phyloP scores from a whole-genome alignment of 1,284 basidiomycete species.

The Moniliophthora roreri region DNA sequence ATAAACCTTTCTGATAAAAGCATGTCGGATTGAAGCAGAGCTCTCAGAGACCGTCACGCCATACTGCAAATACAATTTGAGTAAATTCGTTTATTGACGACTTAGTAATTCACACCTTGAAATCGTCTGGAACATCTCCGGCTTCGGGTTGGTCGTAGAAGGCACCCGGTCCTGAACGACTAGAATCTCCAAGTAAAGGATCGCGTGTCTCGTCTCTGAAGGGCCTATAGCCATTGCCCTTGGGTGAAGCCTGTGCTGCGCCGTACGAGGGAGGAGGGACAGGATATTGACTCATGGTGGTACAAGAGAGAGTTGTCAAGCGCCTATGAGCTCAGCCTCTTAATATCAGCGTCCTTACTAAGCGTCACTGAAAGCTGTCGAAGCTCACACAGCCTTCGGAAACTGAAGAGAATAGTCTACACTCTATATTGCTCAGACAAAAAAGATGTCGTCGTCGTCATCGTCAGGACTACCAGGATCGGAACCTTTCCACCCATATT shows the following conservation, averaged over 20 bases:
- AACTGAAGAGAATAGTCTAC: too few species aligned
- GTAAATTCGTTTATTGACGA: neutral
- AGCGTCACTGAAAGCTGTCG: too few species aligned
- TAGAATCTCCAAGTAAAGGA: slow-evolving; percentile 50
- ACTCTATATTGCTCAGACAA: too few species aligned
- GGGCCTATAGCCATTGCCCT: slow-evolving; percentile 24
- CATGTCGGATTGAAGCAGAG: slow-evolving; percentile 66
- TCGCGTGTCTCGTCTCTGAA: slow-evolving; percentile 35
- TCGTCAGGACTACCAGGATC: neutral
- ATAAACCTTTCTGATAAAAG: slow-evolving; percentile 82
- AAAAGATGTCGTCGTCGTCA: neutral
- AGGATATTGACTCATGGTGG: slow-evolving; percentile 49
- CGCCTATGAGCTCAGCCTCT: neutral
- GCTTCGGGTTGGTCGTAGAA: slow-evolving; percentile 69
- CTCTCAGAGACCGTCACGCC: slow-evolving; percentile 77
- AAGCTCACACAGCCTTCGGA: too few species aligned
- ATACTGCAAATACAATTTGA: slow-evolving; percentile 47
- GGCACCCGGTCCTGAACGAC: slow-evolving; percentile 43
- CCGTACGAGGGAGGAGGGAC: slow-evolving; percentile 57
- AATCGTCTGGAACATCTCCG: slow-evolving; percentile 79
- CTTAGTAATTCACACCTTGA: slow-evolving; percentile 56
- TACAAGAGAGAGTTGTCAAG: slow-evolving; percentile 3
- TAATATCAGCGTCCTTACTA: too few species aligned
- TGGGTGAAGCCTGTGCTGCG: slow-evolving; percentile 27
- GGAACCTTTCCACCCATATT: neutral